Evolutionary conservation across 768 basidiomycete species (phyloP), one percentile per base, ranked within the genome.

Genomic region (Erythrobasidium yunnanense): DNA sequence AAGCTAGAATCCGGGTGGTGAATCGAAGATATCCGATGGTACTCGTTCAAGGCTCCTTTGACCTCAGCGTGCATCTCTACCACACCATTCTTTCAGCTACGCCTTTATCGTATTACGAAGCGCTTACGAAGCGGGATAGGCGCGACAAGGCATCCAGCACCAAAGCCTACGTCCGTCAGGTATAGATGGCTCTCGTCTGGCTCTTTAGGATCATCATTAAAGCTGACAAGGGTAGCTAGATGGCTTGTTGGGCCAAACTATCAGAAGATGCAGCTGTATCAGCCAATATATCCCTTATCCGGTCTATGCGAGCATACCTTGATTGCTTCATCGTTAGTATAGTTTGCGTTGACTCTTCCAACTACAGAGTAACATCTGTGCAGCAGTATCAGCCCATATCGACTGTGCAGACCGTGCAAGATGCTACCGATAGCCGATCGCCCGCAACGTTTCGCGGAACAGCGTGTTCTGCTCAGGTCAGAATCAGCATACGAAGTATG

Each of bases 391-490:
- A n/a, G n/a, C n/a, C n/a, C n/a, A n/a, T n/a, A n/a, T n/a, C n/a
- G n/a, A n/a, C n/a, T n/a, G n/a, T n/a, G n/a, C n/a, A n/a, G n/a
- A n/a, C n/a, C n/a, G n/a, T n/a, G n/a, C n/a, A n/a, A n/a, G n/a
- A n/a, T n/a, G n/a, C n/a, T n/a, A n/a, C n/a, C n/a, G 49, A 25
- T 18, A 51, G 49, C 49, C 49, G 17, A 51, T 51, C 8, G 49
- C 49, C 17, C 49, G 49, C 17, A 51, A 25, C 11, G 25, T 25
- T 25, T 51, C 49, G 8, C 49, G 8, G 25, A 51, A 51, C 11
- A 51, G 49, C 49, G 7, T 15, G 49, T 51, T 51, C 49, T 51
- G 49, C n/a, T n/a, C n/a, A n/a, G n/a, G n/a, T n/a, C n/a, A n/a
- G n/a, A n/a, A n/a, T n/a, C n/a, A n/a, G n/a, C n/a, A n/a, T n/a